phyloP scores from a whole-genome alignment of 73 alveolate genomes.

The Paramecium pentaurelia region DNA sequence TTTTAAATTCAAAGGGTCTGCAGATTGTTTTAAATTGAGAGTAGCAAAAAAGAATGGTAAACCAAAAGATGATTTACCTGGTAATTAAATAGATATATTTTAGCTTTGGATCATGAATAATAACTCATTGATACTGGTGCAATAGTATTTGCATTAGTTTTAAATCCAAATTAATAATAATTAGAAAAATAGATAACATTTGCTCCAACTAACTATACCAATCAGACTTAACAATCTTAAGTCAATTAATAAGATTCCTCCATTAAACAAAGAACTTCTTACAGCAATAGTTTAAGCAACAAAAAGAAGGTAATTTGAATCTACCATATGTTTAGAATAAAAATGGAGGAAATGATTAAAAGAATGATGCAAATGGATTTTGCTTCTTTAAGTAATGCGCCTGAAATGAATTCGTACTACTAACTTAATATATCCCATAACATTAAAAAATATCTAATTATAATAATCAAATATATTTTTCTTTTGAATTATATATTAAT shows the following conservation, averaged over 20 bases:
- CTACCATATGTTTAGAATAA: neutral
- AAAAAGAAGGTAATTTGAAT: neutral
- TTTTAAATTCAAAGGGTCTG: neutral
- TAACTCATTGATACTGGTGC: conserved; percentile 27
- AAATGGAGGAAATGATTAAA: neutral
- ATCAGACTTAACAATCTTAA: neutral
- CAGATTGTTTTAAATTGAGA: neutral
- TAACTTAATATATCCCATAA: neutral
- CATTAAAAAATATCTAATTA: neutral
- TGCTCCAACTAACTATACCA: neutral
- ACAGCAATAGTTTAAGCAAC: neutral
- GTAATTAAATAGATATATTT: neutral
- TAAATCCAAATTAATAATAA: neutral
- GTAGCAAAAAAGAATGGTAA: conserved; percentile 39
- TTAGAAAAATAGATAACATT: neutral
- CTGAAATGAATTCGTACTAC: neutral
- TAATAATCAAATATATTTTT: neutral
- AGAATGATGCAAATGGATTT: conserved; percentile 2
- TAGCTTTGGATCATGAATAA: neutral
- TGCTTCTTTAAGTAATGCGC: conserved; percentile 28
- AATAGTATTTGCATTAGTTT: neutral
- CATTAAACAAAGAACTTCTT: conserved; percentile 17
- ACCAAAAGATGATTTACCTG: conserved; percentile 34
- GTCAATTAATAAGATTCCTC: neutral
- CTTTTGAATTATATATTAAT: neutral